Conservation (phyloP, 2,329 filamentous ascomycete genomes). For the Sodiomyces alkalinus region DNA sequence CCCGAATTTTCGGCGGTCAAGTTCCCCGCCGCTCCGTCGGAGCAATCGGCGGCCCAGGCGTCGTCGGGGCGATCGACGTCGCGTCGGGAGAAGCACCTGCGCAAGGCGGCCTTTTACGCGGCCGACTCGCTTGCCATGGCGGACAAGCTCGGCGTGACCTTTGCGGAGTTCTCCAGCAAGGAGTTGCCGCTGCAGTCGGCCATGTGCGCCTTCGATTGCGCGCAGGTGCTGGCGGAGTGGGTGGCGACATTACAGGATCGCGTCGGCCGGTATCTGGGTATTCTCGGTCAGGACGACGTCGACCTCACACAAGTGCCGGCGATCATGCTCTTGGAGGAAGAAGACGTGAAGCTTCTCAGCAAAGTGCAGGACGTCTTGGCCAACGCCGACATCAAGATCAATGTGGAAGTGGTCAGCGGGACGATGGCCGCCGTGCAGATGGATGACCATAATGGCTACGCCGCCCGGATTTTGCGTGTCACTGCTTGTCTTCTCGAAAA, state of each 20-base stretch:
- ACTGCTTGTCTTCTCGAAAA: slow-evolving; percentile 80
- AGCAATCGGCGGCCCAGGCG: slow-evolving; percentile 10
- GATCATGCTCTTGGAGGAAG: slow-evolving; percentile 81
- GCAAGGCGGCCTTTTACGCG: slow-evolving; percentile 91
- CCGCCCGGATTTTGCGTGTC: slow-evolving; percentile 68
- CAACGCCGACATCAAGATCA: slow-evolving; percentile 68
- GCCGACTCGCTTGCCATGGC: slow-evolving; percentile 83
- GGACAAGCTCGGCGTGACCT: slow-evolving; percentile 71
- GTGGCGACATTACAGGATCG: slow-evolving; percentile 84
- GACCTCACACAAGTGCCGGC: slow-evolving; percentile 69
- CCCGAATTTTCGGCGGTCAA: slow-evolving; percentile 28
- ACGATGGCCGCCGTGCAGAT: slow-evolving; percentile 37
- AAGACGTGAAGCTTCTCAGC: slow-evolving; percentile 70
- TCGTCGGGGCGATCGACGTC: slow-evolving; percentile 33
- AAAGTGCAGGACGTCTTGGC: slow-evolving; percentile 71
- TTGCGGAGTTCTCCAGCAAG: slow-evolving; percentile 67
- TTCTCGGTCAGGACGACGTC: slow-evolving; percentile 69
- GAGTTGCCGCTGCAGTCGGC: slow-evolving; percentile 83
- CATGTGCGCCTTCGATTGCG: slow-evolving; percentile 86
- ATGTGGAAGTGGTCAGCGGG: slow-evolving; percentile 31
- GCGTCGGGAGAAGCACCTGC: slow-evolving; percentile 71
- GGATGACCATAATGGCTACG: slow-evolving; percentile 57
- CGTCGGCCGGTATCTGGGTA: slow-evolving; percentile 75
- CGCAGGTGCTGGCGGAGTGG: slow-evolving; percentile 90
- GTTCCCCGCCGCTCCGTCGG: slow-evolving; percentile 13